Conservation (phyloP, 495 filamentous ascomycete genomes). For the Podospora pseudocomata region DNA sequence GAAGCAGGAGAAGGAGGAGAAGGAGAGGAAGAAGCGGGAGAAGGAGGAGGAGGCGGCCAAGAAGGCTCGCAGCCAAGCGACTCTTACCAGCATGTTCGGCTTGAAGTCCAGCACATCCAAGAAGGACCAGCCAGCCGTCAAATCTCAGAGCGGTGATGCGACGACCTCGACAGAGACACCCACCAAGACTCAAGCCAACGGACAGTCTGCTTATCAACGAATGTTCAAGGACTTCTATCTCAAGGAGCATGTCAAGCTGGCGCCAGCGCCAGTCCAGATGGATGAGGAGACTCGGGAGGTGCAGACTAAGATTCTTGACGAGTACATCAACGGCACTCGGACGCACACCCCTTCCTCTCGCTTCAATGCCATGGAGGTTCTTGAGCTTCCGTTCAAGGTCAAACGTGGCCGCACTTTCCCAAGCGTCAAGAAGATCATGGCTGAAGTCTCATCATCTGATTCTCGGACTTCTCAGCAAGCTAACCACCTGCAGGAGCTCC, state of each 20-base stretch:
- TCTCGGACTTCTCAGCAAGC: slow-evolving; percentile 42
- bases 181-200: slow-evolving; percentile 27
- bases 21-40: slow-evolving; percentile 54
- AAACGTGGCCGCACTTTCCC: slow-evolving; percentile 50
- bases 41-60: slow-evolving; percentile 61
- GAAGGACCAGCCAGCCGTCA: slow-evolving; percentile 24
- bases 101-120: slow-evolving; percentile 47
- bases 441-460: slow-evolving; percentile 37
- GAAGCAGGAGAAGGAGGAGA: slow-evolving; percentile 36
- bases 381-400: slow-evolving; percentile 55
- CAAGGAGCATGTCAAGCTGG: slow-evolving; percentile 61
- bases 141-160: slow-evolving; percentile 18
- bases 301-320: slow-evolving; percentile 49
- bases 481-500: slow-evolving; percentile 44
- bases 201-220: slow-evolving; percentile 61
- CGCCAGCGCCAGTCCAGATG: slow-evolving; percentile 47
- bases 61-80: slow-evolving; percentile 54
- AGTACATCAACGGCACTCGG: slow-evolving; percentile 37
- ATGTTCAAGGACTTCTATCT: slow-evolving; percentile 76
- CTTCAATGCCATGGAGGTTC: slow-evolving; percentile 56
- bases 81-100: slow-evolving; percentile 47
- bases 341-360: slow-evolving; percentile 29
- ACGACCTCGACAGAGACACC: slow-evolving; percentile 15
- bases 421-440: slow-evolving; percentile 66
- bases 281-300: slow-evolving; percentile 54